Conservation (phyloP, 1,284 basidiomycete genomes). For the Schizophyllum commune region DNA sequence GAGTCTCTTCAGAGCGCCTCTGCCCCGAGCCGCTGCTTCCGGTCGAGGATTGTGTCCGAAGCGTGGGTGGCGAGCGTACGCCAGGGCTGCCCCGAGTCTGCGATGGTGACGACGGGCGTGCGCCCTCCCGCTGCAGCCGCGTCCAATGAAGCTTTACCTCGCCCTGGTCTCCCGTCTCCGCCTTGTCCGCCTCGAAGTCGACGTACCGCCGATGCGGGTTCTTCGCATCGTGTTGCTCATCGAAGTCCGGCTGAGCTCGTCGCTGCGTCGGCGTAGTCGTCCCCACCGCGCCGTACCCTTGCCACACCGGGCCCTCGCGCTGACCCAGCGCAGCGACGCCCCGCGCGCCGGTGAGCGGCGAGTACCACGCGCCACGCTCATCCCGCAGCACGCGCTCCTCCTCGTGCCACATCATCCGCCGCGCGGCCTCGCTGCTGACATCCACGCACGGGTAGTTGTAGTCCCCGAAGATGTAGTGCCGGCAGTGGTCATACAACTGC, state of each 20-base stretch:
- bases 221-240: neutral
- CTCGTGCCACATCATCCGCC: constrained; percentile 60
- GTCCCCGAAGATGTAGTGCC: constrained; percentile 82
- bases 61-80: neutral
- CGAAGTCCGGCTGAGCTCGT: neutral
- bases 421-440: constrained; percentile 68
- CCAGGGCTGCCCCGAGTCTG: constrained; percentile 9
- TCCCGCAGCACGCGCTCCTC: constrained; percentile 63
- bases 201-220: neutral
- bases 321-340: constrained; percentile 27
- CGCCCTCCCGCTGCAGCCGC: neutral
- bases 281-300: constrained; percentile 51
- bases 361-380: constrained; percentile 64
- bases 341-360: constrained; percentile 42
- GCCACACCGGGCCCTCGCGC: constrained; percentile 32
- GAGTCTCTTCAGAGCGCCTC: neutral
- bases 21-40: neutral
- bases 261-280: neutral
- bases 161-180: neutral
- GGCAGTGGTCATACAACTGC: constrained; percentile 61
- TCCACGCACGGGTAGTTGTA: constrained; percentile 89
- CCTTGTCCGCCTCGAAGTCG: neutral
- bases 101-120: neutral
- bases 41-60: neutral
- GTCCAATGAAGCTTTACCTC: neutral